These are phyloP conservation scores for Protomyces lactucae-debilis DNA, from an alignment of 1,139 yeast genomes.

Conservation along the genomic window DNA sequence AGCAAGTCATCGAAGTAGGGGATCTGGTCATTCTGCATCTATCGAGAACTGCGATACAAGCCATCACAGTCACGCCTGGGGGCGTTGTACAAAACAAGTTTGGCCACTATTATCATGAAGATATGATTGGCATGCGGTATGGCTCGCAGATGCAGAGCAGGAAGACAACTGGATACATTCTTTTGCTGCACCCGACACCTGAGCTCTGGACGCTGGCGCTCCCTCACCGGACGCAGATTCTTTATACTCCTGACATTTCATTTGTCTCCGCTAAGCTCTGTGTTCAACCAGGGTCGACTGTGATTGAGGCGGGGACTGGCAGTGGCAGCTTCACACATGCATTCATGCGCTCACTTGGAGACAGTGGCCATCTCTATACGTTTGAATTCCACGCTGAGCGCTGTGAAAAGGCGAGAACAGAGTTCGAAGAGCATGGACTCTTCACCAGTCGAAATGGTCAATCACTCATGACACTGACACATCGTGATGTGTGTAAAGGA, in stretches of 20 bases:
- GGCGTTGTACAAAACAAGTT: conserved; percentile 66
- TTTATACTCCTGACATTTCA: conserved; percentile 91
- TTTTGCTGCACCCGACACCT: conserved; percentile 84
- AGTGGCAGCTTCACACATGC: conserved; percentile 95
- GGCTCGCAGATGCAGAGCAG: conserved; percentile 84
- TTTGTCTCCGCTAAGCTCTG: conserved; percentile 78
- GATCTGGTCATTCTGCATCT: conserved; percentile 21
- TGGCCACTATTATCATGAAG: conserved; percentile 77
- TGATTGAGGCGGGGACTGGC: conserved; percentile 97
- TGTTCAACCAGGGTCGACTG: conserved; percentile 67
- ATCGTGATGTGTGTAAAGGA: conserved; percentile 84
- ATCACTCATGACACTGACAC: conserved; percentile 55
- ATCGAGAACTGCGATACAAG: conserved; percentile 72
- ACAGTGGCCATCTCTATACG: conserved; percentile 63
- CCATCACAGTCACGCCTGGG: conserved; percentile 60
- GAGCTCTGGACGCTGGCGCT: conserved; percentile 92
- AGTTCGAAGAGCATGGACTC: conserved; percentile 69
- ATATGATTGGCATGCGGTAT: conserved; percentile 73
- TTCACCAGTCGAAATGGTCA: conserved; percentile 36
- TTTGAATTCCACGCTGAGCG: conserved; percentile 90
- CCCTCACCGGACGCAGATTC: conserved; percentile 97
- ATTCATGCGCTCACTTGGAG: conserved; percentile 57
- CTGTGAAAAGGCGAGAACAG: conserved; percentile 68
- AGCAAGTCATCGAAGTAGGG: conserved; percentile 12
- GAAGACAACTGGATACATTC: conserved; percentile 79